Evolutionary conservation across 1,284 basidiomycete genomes (phyloP).

Genomic region (Microbotryum scabiosae): DNA sequence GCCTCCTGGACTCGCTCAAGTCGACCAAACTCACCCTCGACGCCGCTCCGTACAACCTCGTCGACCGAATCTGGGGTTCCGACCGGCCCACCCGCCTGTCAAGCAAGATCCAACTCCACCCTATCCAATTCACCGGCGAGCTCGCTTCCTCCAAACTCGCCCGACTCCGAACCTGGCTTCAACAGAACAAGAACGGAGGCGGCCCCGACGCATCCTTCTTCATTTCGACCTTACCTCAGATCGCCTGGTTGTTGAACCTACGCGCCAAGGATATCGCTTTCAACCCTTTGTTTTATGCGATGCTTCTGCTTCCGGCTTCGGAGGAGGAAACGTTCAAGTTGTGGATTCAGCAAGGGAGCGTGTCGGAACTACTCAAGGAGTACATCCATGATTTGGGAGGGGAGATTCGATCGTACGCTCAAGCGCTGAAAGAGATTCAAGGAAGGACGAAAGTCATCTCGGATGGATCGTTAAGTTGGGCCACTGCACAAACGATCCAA

Average conservation of each 20-base stretch:
- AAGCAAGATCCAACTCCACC: conserved; percentile 60
- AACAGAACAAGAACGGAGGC: conserved; percentile 46
- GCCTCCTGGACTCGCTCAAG: neutral
- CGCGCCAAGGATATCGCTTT: conserved; percentile 75
- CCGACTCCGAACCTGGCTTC: conserved; percentile 55
- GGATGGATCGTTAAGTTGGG: neutral
- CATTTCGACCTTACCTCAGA: conserved; percentile 42
- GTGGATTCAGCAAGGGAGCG: conserved; percentile 51
- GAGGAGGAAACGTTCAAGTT: neutral
- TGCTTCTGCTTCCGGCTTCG: conserved; percentile 58
- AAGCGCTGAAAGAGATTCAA: conserved; percentile 13
- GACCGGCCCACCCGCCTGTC: conserved; percentile 61
- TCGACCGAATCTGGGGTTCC: conserved; percentile 69
- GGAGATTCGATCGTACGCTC: conserved; percentile 59
- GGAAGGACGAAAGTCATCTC: conserved; percentile 3
- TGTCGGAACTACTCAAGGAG: conserved; percentile 49
- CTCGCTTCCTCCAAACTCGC: conserved; percentile 58
- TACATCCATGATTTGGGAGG: conserved; percentile 55
- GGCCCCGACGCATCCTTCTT: conserved; percentile 47
- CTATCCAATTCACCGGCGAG: conserved; percentile 60
- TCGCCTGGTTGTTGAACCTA: conserved; percentile 72
- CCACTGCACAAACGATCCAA: conserved; percentile 1
- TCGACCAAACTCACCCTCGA: conserved; percentile 46
- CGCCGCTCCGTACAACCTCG: conserved; percentile 56
- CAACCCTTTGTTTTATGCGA: conserved; percentile 81